Conservation (phyloP, 2,329 filamentous ascomycete species). For the Fusarium algeriense region DNA sequence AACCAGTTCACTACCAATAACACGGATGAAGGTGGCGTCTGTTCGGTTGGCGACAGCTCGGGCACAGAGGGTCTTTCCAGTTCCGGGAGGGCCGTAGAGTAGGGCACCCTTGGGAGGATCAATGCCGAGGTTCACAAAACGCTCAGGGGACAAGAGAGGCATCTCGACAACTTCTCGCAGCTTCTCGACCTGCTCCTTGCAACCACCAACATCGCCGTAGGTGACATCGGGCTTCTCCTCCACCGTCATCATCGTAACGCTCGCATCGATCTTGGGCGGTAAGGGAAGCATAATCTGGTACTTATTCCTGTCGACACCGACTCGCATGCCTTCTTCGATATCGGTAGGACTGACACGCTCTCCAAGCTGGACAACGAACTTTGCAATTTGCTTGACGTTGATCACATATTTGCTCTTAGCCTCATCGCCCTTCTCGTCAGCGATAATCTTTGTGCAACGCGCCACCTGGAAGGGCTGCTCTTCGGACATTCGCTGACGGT, state of each 20-base stretch:
- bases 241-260: constrained; percentile 99
- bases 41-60: constrained; percentile 97
- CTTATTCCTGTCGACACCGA: constrained; percentile 98
- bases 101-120: constrained; percentile 98
- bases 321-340: constrained; percentile 99
- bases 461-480: constrained; percentile 98
- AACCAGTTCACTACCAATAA: constrained; percentile 97
- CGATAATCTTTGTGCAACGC: constrained; percentile 98
- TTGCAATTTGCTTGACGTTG: constrained; percentile 99
- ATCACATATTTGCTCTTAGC: constrained; percentile 99
- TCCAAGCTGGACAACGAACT: constrained; percentile 98
- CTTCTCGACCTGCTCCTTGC: constrained; percentile 99
- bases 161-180: constrained; percentile 98
- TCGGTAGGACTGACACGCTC: constrained; percentile 97
- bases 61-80: constrained; percentile 98
- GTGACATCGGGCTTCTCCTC: constrained; percentile 99
- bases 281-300: constrained; percentile 98
- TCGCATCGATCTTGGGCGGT: constrained; percentile 98
- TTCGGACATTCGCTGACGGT: constrained; percentile 98
- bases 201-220: constrained; percentile 97
- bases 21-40: constrained; percentile 97
- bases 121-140: constrained; percentile 98
- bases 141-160: constrained; percentile 94
- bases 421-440: constrained; percentile 90
- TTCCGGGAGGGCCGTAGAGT: constrained; percentile 95